phyloP scores from a whole-genome alignment of 306 rosid species.

The Inga leiocalycina region DNA sequence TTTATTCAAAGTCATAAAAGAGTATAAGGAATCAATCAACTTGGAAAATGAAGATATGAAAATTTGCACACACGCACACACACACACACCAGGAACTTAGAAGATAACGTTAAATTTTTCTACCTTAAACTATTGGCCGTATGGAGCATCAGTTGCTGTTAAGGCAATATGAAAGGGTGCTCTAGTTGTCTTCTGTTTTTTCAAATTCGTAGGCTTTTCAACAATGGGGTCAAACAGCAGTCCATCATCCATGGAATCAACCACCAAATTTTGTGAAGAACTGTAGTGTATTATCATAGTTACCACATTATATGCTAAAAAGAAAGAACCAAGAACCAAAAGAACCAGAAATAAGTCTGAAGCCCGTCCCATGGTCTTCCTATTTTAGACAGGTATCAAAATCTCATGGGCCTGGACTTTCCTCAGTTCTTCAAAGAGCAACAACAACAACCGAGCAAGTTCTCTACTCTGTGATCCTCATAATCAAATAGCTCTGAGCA shows the following conservation, averaged over 20 bases:
- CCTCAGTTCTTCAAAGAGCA: constrained; percentile 38
- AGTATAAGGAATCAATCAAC: too few species aligned
- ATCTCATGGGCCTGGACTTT: constrained; percentile 39
- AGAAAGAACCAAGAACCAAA: constrained; percentile 77
- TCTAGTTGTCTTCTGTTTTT: constrained; percentile 51
- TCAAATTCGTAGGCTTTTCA: constrained; percentile 74
- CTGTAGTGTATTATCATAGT: constrained; percentile 62
- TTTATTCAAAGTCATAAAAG: too few species aligned
- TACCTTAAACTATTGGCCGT: constrained; percentile 60
- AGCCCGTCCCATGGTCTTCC: constrained; percentile 67
- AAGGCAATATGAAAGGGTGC: constrained; percentile 81
- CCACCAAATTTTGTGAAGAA: constrained; percentile 47
- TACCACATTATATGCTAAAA: constrained; percentile 75
- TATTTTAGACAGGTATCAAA: constrained; percentile 41
- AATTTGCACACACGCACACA: too few species aligned
- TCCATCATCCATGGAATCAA: constrained; percentile 29
- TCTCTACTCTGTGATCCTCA: constrained; percentile 34
- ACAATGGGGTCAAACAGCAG: constrained; percentile 65
- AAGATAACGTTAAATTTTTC: too few species aligned
- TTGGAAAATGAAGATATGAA: too few species aligned
- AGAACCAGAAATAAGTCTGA: constrained; percentile 68
- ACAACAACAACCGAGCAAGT: neutral
- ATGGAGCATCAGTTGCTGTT: constrained; percentile 90
- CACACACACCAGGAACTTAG: too few species aligned
- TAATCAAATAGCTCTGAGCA: constrained; percentile 30